phyloP scores from a whole-genome alignment of 441 rosid genomes.

The Croton laevigatus region DNA sequence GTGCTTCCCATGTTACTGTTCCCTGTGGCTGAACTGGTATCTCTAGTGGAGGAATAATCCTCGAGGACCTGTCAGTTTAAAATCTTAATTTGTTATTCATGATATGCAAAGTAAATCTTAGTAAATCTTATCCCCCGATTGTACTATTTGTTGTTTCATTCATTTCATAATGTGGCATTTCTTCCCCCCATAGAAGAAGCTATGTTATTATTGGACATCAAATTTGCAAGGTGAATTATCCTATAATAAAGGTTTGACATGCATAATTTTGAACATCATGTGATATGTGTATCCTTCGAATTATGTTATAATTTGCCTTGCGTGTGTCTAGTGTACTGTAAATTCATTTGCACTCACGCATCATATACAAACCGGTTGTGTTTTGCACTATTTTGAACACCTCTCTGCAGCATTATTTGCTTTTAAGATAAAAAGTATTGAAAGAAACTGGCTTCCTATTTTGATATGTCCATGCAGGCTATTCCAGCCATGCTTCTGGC shows the following conservation, averaged over 20 bases:
- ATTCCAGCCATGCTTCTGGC: conserved; percentile 93
- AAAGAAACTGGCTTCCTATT: conserved; percentile 6
- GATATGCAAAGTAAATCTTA: background rate
- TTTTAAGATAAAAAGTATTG: conserved; percentile 1
- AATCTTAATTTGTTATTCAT: background rate
- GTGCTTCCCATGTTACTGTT: conserved; percentile 6
- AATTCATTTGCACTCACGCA: background rate
- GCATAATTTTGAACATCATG: background rate
- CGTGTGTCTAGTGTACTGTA: background rate
- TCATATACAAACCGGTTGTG: background rate
- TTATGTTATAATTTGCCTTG: background rate
- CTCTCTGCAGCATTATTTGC: background rate
- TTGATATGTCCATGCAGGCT: conserved; percentile 51
- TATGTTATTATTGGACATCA: background rate
- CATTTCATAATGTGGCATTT: background rate
- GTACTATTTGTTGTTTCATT: background rate
- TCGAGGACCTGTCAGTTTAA: background rate
- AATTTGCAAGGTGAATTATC: background rate
- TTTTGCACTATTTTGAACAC: background rate
- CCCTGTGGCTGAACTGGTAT: background rate
- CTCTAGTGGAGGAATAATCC: background rate
- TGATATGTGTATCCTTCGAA: background rate
- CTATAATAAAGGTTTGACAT: background rate
- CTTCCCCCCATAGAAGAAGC: background rate
- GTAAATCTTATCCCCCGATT: background rate